Evolutionary conservation across 352 stramenopile species (phyloP).

Genomic region (Stramenopiles sp.): DNA sequence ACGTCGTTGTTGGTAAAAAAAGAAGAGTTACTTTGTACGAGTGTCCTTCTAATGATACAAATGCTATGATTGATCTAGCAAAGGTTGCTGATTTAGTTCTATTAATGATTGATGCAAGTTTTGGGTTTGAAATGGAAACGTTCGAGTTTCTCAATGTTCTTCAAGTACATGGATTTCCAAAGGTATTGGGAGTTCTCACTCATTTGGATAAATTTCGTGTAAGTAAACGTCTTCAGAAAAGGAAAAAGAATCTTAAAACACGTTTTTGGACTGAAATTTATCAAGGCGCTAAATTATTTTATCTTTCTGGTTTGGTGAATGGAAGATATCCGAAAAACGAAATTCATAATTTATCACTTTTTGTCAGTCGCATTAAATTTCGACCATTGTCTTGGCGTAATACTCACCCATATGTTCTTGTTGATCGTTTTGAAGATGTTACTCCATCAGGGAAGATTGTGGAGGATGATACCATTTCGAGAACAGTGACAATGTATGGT

Average conservation of each 20-base stretch:
- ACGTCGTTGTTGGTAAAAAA: constrained; percentile 84
- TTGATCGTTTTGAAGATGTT: constrained; percentile 80
- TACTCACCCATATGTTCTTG: constrained; percentile 92
- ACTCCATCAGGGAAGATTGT: constrained; percentile 67
- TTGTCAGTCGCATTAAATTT: constrained; percentile 89
- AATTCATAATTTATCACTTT: constrained; percentile 81
- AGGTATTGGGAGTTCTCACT: constrained; percentile 92
- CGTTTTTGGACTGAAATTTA: constrained; percentile 96
- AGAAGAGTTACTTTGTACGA: constrained; percentile 92
- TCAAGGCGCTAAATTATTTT: constrained; percentile 56
- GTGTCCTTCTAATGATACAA: constrained; percentile 56
- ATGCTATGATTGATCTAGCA: constrained; percentile 55
- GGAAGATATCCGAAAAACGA: constrained; percentile 98
- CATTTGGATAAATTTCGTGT: constrained; percentile 92
- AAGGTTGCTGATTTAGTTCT: constrained; percentile 96
- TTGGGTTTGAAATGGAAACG: constrained; percentile 99
- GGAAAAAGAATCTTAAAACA: constrained; percentile 90
- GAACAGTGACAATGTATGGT: constrained; percentile 59
- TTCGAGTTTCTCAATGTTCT: constrained; percentile 99
- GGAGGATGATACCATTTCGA: constrained; percentile 49
- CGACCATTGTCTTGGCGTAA: constrained; percentile 89
- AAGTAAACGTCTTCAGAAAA: constrained; percentile 82
- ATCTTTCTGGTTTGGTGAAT: constrained; percentile 80
- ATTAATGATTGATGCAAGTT: constrained; percentile 93
- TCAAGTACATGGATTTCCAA: constrained; percentile 54